Conservation (phyloP, 441 rosid genomes). For the Omphalea diandra region DNA sequence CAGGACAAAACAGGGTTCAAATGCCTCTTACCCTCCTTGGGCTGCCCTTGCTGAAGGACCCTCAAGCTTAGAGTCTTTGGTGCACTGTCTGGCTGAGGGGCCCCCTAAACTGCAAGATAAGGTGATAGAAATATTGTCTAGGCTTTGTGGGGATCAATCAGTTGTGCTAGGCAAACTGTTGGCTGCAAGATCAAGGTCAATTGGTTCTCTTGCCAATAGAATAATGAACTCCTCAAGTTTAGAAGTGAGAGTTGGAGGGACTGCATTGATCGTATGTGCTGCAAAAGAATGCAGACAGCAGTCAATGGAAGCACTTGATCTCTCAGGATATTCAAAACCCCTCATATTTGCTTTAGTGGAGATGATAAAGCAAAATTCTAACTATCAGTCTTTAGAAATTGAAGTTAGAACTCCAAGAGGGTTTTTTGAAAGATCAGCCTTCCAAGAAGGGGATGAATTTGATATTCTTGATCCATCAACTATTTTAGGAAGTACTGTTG, state of each 20-base stretch:
- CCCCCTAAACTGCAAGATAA: constrained; percentile 90
- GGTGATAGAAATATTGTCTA: constrained; percentile 88
- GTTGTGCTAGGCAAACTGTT: constrained; percentile 80
- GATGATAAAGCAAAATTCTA: constrained; percentile 58
- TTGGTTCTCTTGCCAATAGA: constrained; percentile 78
- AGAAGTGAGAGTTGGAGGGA: constrained; percentile 93
- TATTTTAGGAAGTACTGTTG: constrained; percentile 57
- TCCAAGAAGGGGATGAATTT: constrained; percentile 49
- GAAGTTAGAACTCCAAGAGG: constrained; percentile 69
- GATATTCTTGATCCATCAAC: constrained; percentile 58
- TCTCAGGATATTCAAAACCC: constrained; percentile 51
- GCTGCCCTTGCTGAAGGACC: constrained; percentile 85
- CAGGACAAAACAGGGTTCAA: constrained; percentile 61
- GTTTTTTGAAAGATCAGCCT: constrained; percentile 52
- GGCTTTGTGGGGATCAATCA: constrained; percentile 87
- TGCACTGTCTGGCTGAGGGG: too few species aligned
- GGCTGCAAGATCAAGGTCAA: constrained; percentile 67
- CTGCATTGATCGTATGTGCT: constrained; percentile 94
- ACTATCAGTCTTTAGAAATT: constrained; percentile 46
- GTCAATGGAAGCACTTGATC: constrained; percentile 51
- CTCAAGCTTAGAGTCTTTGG: too few species aligned
- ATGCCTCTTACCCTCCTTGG: constrained; percentile 81
- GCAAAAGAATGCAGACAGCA: constrained; percentile 57
- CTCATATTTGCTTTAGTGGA: constrained; percentile 68
- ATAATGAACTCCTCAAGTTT: constrained; percentile 57